These are phyloP conservation scores for Euptelea pleiosperma DNA, from an alignment of 164 flowering plant genomes.

Conservation along the genomic window DNA sequence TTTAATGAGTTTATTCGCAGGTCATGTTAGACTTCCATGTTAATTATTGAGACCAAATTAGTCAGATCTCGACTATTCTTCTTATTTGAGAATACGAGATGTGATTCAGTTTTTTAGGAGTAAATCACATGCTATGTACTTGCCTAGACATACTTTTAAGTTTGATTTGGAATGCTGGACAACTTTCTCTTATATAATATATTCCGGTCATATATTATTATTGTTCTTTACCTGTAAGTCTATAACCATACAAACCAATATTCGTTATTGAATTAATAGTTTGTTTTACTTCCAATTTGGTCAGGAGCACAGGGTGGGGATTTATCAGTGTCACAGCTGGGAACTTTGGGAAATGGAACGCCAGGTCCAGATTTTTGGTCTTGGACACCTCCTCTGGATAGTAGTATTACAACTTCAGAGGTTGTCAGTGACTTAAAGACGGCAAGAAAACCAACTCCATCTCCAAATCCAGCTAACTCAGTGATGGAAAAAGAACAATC, in stretches of 20 bases:
- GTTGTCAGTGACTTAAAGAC: constrained; percentile 19
- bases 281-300: constrained; percentile 8
- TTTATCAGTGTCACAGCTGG: constrained; percentile 24
- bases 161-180: neutral
- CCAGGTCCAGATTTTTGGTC: constrained; percentile 99
- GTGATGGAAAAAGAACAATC: constrained; percentile 63
- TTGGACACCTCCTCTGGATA: constrained; percentile 70
- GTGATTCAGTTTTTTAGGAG: no score
- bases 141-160: neutral
- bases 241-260: neutral
- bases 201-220: no score
- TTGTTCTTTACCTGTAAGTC: neutral
- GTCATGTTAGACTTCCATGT: neutral
- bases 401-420: constrained; percentile 17
- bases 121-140: no score
- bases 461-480: constrained; percentile 25
- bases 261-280: neutral
- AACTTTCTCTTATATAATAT: no score
- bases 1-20: neutral
- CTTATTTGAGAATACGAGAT: no score
- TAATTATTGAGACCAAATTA: neutral
- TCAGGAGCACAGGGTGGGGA: constrained; percentile 35
- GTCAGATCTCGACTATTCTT: neutral
- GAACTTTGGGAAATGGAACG: constrained; percentile 30
- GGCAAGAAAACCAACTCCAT: constrained; percentile 23